Base-by-base conservation (phyloP, 2,329 filamentous ascomycete species). In the Talaromyces verruculosus region DNA sequence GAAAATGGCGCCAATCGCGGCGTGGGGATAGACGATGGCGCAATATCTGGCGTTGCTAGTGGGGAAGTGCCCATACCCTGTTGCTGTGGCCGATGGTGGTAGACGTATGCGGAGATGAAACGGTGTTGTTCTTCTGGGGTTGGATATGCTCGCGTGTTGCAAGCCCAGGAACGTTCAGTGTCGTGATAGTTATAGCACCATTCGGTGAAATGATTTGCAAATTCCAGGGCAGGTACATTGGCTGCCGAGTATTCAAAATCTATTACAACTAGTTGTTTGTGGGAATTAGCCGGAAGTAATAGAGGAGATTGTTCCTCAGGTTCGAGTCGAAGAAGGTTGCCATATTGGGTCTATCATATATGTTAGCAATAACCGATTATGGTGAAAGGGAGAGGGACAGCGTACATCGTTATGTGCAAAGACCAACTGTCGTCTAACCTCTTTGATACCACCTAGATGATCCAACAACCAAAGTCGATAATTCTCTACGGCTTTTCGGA, bases 171-270 rank as follows among this genome's bases (percentile, higher is more conserved):
- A 37, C 79, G 80, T 33, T 82, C 80, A 2, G 87, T 78, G 74
- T 95, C 89, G 75, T 97, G 93, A 79, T 99, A 99, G 79, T 99
- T 94, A 83, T 98, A 98, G 72, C 92, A 91, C 95, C 95, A 99
- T 79, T 99, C 95, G 0, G 92, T 91, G 79, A 99, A 99, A 79
- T 99, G 95, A 77, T 99, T 99, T 66, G 93, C 95, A 76, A 99
- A 98, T 78, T 99, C 95, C 17, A 92, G 84, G 1, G 93, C 95
- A 0, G 88, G 88, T 0, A 89, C 84, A 75, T 98, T 99, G 65
- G 94, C 93, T 2, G 89, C 93, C 1, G 95, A 91, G 75, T 99
- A 99, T 75, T 99, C 95, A 73, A 99, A 99, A 77, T 99, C 95
- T 73, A 99, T 99, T 69, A 99, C 95, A 17, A 98, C 86, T 15